Conservation (phyloP, 345 rosid species). For the Eucalyptus marginata region DNA sequence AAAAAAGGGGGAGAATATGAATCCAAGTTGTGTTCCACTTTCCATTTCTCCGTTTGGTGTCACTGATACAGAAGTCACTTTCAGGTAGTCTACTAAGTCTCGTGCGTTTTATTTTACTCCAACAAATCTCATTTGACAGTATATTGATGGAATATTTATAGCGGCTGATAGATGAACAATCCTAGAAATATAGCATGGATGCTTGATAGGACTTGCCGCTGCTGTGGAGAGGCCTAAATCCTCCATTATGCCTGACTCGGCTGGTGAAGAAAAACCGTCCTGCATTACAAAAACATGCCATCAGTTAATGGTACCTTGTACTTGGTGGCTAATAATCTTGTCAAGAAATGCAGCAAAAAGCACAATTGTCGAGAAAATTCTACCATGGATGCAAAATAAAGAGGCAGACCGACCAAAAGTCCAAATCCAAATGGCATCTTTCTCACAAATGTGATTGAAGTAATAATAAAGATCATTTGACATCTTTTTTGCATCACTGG, state of each 20-base stretch:
- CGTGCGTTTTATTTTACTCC: neutral
- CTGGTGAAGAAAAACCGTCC: conserved; percentile 1
- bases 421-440: neutral
- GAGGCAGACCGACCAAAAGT: neutral
- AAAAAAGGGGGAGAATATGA: neutral
- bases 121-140: neutral
- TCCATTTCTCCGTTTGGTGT: neutral
- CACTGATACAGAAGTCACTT: neutral
- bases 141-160: neutral
- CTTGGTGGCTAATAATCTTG: neutral
- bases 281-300: neutral
- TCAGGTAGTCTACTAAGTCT: neutral
- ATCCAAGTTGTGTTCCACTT: neutral
- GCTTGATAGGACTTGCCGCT: neutral
- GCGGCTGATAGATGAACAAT: neutral
- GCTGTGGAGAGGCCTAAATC: neutral
- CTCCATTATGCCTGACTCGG: conserved; percentile 1
- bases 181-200: neutral
- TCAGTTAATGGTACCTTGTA: neutral
- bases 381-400: neutral
- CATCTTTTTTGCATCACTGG: neutral
- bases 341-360: neutral
- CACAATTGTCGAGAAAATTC: neutral
- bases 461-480: neutral
- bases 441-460: neutral